Conservation (phyloP, 345 rosid species). For the Boechera divaricarpa region DNA sequence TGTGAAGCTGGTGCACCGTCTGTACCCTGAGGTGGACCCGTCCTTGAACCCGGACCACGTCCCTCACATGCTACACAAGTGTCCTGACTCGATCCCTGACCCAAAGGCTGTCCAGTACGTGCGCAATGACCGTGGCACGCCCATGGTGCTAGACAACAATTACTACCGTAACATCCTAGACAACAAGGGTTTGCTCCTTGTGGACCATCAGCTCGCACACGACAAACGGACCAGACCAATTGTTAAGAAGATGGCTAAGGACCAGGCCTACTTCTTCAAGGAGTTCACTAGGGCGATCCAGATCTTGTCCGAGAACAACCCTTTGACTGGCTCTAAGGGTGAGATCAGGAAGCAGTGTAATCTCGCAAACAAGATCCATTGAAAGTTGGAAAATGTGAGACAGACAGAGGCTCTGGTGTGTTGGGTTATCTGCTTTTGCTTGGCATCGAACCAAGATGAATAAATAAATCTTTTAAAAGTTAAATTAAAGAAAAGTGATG, state of each 20-base stretch:
- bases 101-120: slow-evolving; percentile 95
- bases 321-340: slow-evolving; percentile 86
- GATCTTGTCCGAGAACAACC: slow-evolving; percentile 89
- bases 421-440: slow-evolving; percentile 33
- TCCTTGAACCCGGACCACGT: slow-evolving; percentile 82
- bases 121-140: slow-evolving; percentile 94
- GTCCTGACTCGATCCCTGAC: slow-evolving; percentile 95
- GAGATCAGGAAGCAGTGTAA: slow-evolving; percentile 94
- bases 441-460: slow-evolving; percentile 37
- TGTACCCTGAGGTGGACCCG: slow-evolving; percentile 90
- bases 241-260: slow-evolving; percentile 97
- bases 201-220: slow-evolving; percentile 88
- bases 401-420: slow-evolving; percentile 32
- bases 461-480: slow-evolving; percentile 23
- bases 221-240: slow-evolving; percentile 87
- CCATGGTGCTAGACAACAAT: slow-evolving; percentile 92
- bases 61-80: slow-evolving; percentile 88
- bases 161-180: slow-evolving; percentile 94
- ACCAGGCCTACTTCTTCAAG: slow-evolving; percentile 89
- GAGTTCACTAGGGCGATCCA: slow-evolving; percentile 89
- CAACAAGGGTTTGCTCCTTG: slow-evolving; percentile 85
- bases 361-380: slow-evolving; percentile 82
- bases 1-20: slow-evolving; percentile 85
- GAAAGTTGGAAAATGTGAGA: slow-evolving; percentile 34
- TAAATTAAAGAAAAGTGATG: slow-evolving; percentile 39